phyloP scores from a whole-genome alignment of 176 grass and related monocot species.

The Chloris gayana region DNA sequence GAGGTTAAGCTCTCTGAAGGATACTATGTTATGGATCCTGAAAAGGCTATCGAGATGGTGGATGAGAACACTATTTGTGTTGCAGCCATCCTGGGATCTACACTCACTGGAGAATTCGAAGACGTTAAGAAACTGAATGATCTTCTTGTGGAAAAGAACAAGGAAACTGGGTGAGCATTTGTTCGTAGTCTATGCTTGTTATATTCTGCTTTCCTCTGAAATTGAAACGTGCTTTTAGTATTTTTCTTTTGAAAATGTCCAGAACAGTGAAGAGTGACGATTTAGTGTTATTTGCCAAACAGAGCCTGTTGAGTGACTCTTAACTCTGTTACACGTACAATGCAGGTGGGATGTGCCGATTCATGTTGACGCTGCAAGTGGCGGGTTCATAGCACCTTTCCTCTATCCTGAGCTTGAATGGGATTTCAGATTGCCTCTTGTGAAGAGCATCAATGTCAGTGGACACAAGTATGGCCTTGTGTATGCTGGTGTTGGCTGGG shows the following conservation, averaged over 20 bases:
- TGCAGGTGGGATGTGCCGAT: constrained; percentile 76
- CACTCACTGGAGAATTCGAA: constrained; percentile 81
- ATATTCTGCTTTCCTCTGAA: background rate
- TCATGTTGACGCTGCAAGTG: constrained; percentile 80
- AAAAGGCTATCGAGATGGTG: constrained; percentile 83
- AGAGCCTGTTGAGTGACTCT: background rate
- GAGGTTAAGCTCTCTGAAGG: constrained; percentile 79
- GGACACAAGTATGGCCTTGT: constrained; percentile 89
- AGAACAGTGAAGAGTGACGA: background rate
- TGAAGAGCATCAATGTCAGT: constrained; percentile 88
- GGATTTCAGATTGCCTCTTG: constrained; percentile 78
- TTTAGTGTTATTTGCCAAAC: background rate
- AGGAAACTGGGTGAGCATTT: constrained; percentile 65
- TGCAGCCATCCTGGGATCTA: constrained; percentile 83
- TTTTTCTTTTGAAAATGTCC: background rate
- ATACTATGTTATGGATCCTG: constrained; percentile 80
- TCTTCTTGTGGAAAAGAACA: constrained; percentile 71
- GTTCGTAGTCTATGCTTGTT: background rate
- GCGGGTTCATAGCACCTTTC: constrained; percentile 84
- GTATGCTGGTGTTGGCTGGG: constrained; percentile 79
- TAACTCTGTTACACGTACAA: background rate
- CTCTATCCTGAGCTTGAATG: constrained; percentile 68
- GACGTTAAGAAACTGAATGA: constrained; percentile 65
- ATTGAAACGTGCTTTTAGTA: background rate
- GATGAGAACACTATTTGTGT: constrained; percentile 89